Percentiles rank a stretch among this genome's conserved stretches.
Evolutionary conservation across 345 rosid genomes (phyloP).

Genomic region (Rhizophora mangle): DNA sequence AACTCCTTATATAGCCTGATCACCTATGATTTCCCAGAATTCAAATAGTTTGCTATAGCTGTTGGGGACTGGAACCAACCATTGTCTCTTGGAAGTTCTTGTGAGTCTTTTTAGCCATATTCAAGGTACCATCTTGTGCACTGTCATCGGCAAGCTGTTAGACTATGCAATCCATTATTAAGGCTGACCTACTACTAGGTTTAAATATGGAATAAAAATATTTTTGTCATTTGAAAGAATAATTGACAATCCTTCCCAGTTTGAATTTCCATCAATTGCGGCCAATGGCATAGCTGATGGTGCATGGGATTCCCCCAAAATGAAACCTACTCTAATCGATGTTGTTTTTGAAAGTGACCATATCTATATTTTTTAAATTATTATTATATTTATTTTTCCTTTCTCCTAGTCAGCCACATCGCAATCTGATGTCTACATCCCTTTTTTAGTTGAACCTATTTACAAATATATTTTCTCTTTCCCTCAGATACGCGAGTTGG

Average conservation of each 20-base stretch:
- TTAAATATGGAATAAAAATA: not conserved
- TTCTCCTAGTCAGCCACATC: not conserved
- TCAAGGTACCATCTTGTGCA: conserved; percentile 17
- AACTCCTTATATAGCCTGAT: no score
- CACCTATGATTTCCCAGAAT: not conserved
- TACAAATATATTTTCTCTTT: not conserved
- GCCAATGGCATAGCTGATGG: not conserved
- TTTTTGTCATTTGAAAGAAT: not conserved
- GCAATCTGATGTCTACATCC: not conserved
- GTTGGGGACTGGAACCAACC: not conserved
- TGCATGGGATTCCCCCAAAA: no score
- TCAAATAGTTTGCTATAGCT: conserved; percentile 1
- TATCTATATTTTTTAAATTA: no score
- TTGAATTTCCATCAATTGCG: not conserved
- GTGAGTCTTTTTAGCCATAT: conserved; percentile 11
- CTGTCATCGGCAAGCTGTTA: conserved; percentile 11
- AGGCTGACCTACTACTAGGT: not conserved
- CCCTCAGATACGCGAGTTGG: not conserved
- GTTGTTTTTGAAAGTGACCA: no score
- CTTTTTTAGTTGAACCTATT: not conserved
- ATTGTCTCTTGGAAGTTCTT: not conserved
- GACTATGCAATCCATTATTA: not conserved
- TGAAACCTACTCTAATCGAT: no score
- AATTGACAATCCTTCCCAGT: not conserved
- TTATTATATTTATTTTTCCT: not conserved